phyloP scores from a whole-genome alignment of 2,329 filamentous ascomycete genomes.

The Chalara sp. region DNA sequence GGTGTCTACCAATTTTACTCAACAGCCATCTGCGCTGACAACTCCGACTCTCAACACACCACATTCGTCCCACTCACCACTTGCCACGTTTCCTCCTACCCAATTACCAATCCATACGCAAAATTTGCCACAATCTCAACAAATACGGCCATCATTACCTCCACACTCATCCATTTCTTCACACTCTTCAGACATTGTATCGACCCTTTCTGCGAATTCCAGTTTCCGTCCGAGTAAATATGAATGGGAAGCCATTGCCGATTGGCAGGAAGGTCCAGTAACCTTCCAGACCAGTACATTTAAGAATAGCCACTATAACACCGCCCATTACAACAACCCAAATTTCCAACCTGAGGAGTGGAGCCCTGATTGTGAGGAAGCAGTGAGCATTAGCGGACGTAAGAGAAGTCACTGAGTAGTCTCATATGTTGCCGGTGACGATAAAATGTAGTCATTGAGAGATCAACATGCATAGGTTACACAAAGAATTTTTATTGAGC shows the following conservation, averaged over 20 bases:
- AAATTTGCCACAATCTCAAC: conserved; percentile 7
- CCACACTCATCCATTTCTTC: conserved; percentile 9
- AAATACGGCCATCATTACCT: conserved; percentile 10
- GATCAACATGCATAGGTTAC: no score
- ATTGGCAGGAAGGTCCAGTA: conserved; percentile 23
- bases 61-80: conserved; percentile 7
- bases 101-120: conserved; percentile 16
- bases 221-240: conserved; percentile 28
- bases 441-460: no score
- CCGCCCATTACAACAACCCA: conserved; percentile 60
- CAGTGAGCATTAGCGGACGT: background rate
- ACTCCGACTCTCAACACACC: conserved; percentile 1
- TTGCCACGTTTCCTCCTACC: conserved; percentile 4
- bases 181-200: conserved; percentile 14
- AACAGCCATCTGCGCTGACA: conserved; percentile 12
- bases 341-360: conserved; percentile 51
- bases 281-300: conserved; percentile 46
- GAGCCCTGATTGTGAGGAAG: conserved; percentile 27
- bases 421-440: no score
- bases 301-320: conserved; percentile 61
- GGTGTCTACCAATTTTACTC: conserved; percentile 9
- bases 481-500: no score
- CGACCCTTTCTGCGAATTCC: conserved; percentile 14
- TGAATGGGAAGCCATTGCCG: conserved; percentile 24
- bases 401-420: background rate